A percentile compares a stretch with the other conserved stretches of the same genome.
Evolutionary conservation across 2,329 filamentous ascomycete species (phyloP).

Genomic region (Monilinia fructigena): DNA sequence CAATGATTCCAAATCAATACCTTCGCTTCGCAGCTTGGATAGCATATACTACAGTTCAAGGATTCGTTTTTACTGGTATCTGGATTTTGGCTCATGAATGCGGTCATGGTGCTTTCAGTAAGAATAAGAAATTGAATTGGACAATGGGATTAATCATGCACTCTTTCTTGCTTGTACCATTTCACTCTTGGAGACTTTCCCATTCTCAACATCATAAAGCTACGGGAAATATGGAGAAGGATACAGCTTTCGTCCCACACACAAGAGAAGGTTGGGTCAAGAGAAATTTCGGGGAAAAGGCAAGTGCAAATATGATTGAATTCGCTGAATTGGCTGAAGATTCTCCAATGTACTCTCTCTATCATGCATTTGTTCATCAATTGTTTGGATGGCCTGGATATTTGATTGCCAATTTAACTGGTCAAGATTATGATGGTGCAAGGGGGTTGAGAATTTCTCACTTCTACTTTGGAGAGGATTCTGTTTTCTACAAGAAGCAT

Average conservation of each 20-base stretch:
- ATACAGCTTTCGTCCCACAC: conserved; percentile 62
- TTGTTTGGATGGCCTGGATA: conserved; percentile 64
- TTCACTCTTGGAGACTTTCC: conserved; percentile 71
- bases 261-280: conserved; percentile 42
- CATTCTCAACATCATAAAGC: conserved; percentile 69
- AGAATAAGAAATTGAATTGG: conserved; percentile 57
- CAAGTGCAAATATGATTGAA: conserved; percentile 41
- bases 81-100: conserved; percentile 74
- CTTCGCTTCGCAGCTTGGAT: conserved; percentile 54
- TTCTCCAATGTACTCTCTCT: conserved; percentile 55
- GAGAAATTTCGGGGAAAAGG: conserved; percentile 36
- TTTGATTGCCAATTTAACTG: conserved; percentile 55
- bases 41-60: conserved; percentile 63
- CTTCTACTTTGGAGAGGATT: conserved; percentile 60
- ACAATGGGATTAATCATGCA: conserved; percentile 64
- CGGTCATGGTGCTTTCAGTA: conserved; percentile 68
- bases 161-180: conserved; percentile 65
- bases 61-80: conserved; percentile 65
- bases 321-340: conserved; percentile 60
- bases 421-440: conserved; percentile 38
- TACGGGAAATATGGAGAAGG: conserved; percentile 66
- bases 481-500: conserved; percentile 57
- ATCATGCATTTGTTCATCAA: conserved; percentile 60
- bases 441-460: conserved; percentile 38
- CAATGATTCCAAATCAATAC: conserved; percentile 46